Base-by-base conservation (phyloP, 1,139 yeast species). In the Nadsonia starkeyi-henricii region DNA sequence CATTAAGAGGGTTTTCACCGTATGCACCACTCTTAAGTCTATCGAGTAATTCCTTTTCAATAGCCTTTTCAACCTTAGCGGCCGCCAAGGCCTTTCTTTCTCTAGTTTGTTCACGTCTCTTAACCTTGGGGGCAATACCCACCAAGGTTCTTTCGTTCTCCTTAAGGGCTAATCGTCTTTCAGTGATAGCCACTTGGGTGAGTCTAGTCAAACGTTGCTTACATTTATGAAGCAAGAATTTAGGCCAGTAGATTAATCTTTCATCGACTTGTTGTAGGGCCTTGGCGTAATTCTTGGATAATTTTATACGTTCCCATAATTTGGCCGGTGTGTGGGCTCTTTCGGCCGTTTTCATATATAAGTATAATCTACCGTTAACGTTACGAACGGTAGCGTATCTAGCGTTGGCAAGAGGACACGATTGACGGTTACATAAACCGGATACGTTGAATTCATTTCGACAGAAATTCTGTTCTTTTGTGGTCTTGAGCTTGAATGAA, bases 21-120 rank as follows among this genome's bases (percentile, higher is more conserved):
- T 91, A 91, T 5, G 97, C 97, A 54, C 98, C 98, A 64, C 91
- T 81, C 78, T 91, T 91, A 60, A 91, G 77, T 68, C 98, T 79
- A 49, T 89, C 96, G 60, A 91, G 73, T 56, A 91, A 74, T 67
- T 91, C 98, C 69, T 86, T 86, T 67, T 91, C 98, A 57, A 91
- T 91, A 13, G 95, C 86, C 70, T 86, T 88, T 66, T 91, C 98
- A 58, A 91, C 85, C 72, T 85, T 85, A 36, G 98, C 98, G 20
- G 98, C 97, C 15, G 88, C 86, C 55, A 91, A 72, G 0, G 98
- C 98, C 69, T 91, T 91, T 64, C 98, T 77, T 68, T 91, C 98
- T 65, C 98, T 75, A 54, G 85, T 84, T 60, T 81, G 81, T 68
- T 91, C 98, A 67, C 96, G 80, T 70, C 96, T 78, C 70, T 83